These are phyloP conservation scores for Hirsutella minnesotensis DNA, from an alignment of 2,329 filamentous ascomycete species.

Conservation along the genomic window DNA sequence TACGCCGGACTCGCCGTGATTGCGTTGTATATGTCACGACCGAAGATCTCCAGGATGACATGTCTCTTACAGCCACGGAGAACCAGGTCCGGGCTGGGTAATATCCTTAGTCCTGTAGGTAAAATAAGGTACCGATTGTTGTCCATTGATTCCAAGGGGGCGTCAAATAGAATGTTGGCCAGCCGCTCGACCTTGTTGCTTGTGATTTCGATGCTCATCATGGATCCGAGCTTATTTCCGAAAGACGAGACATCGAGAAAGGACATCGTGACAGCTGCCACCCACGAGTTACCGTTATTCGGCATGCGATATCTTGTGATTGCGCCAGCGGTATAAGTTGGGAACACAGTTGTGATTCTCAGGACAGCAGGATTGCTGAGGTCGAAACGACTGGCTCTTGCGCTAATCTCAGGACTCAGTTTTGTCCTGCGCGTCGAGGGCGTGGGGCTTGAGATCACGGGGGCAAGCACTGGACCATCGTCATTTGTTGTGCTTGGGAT, in stretches of 20 bases:
- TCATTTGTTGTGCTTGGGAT: background rate
- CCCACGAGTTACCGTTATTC: background rate
- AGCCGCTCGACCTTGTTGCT: background rate
- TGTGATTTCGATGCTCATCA: slow-evolving; percentile 1
- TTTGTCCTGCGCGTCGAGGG: background rate
- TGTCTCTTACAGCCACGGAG: slow-evolving; percentile 1
- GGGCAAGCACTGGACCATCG: background rate
- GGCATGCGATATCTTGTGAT: background rate
- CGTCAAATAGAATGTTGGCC: background rate
- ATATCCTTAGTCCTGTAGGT: background rate
- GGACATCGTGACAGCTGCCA: slow-evolving; percentile 1
- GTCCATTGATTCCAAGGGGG: slow-evolving; percentile 1
- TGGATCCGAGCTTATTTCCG: slow-evolving; percentile 1
- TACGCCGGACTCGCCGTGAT: background rate
- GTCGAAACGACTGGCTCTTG: background rate
- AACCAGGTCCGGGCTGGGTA: background rate
- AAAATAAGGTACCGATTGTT: background rate
- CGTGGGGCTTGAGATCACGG: background rate
- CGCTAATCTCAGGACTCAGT: background rate
- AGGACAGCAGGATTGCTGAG: background rate
- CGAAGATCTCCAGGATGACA: slow-evolving; percentile 1
- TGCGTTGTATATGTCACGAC: background rate
- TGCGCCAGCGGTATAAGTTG: background rate
- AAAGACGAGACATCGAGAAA: background rate
- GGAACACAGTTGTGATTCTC: background rate